Conservation (phyloP, 192 early-diverging fungal genomes). For the Chytriomyces hyalinus region DNA sequence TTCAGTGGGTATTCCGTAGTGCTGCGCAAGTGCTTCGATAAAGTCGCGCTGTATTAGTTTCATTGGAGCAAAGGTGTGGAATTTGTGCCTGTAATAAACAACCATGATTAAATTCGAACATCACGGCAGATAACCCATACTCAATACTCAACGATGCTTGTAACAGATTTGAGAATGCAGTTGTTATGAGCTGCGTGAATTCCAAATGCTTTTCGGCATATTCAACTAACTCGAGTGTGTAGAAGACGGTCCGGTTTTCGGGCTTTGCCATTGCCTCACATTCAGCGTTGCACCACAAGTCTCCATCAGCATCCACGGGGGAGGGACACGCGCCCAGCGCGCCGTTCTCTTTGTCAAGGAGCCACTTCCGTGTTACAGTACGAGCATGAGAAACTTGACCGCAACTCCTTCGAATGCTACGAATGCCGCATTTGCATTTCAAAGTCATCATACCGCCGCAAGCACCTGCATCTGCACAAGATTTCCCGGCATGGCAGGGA, state of each 20-base stretch:
- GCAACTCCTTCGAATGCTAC: not conserved
- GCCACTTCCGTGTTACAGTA: not conserved
- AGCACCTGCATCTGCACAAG: not conserved
- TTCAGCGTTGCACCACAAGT: constrained; percentile 7
- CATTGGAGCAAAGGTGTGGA: constrained; percentile 21
- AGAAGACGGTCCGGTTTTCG: constrained; percentile 16
- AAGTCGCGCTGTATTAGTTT: not conserved
- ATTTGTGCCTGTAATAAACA: constrained; percentile 3
- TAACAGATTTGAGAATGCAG: constrained; percentile 6
- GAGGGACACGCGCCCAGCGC: not conserved
- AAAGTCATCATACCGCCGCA: not conserved
- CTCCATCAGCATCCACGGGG: constrained; percentile 15
- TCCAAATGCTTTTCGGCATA: constrained; percentile 12
- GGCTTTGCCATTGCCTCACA: not conserved
- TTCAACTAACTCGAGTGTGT: not conserved
- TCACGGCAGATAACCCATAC: no score
- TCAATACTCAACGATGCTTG: not conserved
- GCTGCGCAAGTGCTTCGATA: not conserved
- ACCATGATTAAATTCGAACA: not conserved
- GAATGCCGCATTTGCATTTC: not conserved
- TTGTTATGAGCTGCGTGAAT: constrained; percentile 2
- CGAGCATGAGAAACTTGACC: not conserved
- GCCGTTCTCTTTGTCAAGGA: not conserved
- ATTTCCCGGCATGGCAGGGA: constrained; percentile 3
- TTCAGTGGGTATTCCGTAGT: constrained; percentile 13